Evolutionary conservation across 78 protist genomes (phyloP).

Genomic region (Cavenderia fasciculata): DNA sequence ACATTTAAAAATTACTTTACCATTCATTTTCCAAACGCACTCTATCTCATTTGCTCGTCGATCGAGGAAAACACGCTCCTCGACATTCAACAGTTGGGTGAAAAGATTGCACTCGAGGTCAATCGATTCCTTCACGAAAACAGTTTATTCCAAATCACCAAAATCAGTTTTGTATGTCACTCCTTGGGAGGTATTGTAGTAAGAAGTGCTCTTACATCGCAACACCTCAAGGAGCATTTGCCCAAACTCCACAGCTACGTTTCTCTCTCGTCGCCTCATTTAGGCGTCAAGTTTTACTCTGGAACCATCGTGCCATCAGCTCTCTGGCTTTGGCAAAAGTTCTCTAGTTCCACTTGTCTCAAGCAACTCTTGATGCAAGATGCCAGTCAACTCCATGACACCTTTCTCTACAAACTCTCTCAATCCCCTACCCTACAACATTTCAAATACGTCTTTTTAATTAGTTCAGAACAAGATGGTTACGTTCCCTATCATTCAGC

Average conservation of each 20-base stretch:
- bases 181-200: slow-evolving; percentile 84
- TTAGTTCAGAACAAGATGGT: slow-evolving; percentile 71
- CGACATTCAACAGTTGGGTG: slow-evolving; percentile 70
- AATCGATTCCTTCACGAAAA: slow-evolving; percentile 29
- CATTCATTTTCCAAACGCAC: slow-evolving; percentile 36
- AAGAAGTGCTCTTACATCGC: slow-evolving; percentile 78
- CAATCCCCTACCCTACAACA: slow-evolving; percentile 9
- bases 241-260: slow-evolving; percentile 58
- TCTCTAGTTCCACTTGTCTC: slow-evolving; percentile 55
- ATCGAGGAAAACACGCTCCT: slow-evolving; percentile 69
- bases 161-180: slow-evolving; percentile 79
- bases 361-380: slow-evolving; percentile 78
- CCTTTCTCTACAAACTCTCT: slow-evolving; percentile 39
- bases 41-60: slow-evolving; percentile 64
- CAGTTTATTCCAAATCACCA: slow-evolving; percentile 1
- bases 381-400: slow-evolving; percentile 6
- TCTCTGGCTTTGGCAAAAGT: slow-evolving; percentile 79
- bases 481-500: slow-evolving; percentile 79
- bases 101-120: slow-evolving; percentile 72
- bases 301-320: slow-evolving; percentile 66
- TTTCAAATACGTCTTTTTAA: slow-evolving; percentile 59
- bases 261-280: slow-evolving; percentile 77
- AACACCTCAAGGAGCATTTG: background rate
- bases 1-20: slow-evolving; percentile 59
- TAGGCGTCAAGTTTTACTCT: slow-evolving; percentile 42